phyloP scores from a whole-genome alignment of 2,329 filamentous ascomycete genomes.

The Colletotrichum sp. region DNA sequence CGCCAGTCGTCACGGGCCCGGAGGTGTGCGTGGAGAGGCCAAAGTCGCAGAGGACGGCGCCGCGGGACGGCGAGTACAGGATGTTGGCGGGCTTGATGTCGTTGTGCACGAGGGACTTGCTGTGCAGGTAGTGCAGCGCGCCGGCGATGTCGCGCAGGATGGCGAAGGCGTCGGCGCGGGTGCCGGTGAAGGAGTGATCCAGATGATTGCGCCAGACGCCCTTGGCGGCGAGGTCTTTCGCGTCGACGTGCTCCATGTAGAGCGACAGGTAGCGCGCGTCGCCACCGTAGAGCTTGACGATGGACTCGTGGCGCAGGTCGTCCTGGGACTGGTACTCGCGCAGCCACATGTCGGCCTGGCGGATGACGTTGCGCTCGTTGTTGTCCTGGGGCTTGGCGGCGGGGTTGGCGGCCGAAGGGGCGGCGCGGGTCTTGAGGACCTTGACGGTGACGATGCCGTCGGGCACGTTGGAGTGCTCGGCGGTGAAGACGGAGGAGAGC shows the following conservation, averaged over 20 bases:
- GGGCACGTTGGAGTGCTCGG: slow-evolving; percentile 55
- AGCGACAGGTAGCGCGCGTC: slow-evolving; percentile 64
- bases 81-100: slow-evolving; percentile 69
- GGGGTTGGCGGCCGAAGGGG: slow-evolving; percentile 25
- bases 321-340: slow-evolving; percentile 63
- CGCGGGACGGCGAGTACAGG: slow-evolving; percentile 61
- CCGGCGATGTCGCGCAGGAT: slow-evolving; percentile 60
- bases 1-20: slow-evolving; percentile 54
- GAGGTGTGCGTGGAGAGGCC: slow-evolving; percentile 56
- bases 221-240: slow-evolving; percentile 55
- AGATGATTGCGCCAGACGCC: slow-evolving; percentile 53
- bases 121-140: slow-evolving; percentile 62
- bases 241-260: slow-evolving; percentile 67
- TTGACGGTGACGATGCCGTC: slow-evolving; percentile 64
- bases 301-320: slow-evolving; percentile 59
- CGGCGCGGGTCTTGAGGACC: slow-evolving; percentile 59
- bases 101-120: slow-evolving; percentile 60
- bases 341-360: slow-evolving; percentile 64
- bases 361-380: slow-evolving; percentile 60
- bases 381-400: slow-evolving; percentile 53
- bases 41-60: slow-evolving; percentile 66
- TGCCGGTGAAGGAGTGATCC: slow-evolving; percentile 56
- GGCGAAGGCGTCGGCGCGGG: slow-evolving; percentile 51
- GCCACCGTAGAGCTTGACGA: slow-evolving; percentile 62
- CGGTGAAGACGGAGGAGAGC: slow-evolving; percentile 62